phyloP scores from a whole-genome alignment of 2,329 filamentous ascomycete species.

The Orbilia ellipsospora region DNA sequence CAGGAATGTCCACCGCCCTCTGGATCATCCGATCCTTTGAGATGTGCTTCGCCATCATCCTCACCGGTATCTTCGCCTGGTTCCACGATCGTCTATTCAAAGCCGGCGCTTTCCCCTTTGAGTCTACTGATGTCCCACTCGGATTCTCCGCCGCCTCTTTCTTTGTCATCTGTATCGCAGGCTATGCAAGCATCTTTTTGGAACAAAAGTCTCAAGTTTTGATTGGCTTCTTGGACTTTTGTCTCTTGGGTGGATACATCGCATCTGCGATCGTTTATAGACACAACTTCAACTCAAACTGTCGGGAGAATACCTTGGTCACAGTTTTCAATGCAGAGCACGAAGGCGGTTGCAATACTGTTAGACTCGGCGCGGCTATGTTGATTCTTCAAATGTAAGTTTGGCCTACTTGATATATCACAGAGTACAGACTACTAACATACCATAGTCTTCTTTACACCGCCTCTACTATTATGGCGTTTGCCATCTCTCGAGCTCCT shows the following conservation, averaged over 20 bases:
- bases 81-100: constrained; percentile 55
- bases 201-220: background rate
- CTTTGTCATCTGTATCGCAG: constrained; percentile 16
- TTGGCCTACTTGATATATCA: background rate
- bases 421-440: background rate
- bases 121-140: constrained; percentile 40
- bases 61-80: constrained; percentile 56
- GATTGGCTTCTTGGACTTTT: constrained; percentile 15
- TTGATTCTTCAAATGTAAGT: constrained; percentile 39
- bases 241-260: constrained; percentile 12
- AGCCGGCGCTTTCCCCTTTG: constrained; percentile 18
- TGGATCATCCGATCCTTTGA: constrained; percentile 56
- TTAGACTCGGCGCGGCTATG: constrained; percentile 27
- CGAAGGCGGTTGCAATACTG: constrained; percentile 2
- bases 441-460: constrained; percentile 28
- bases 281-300: constrained; percentile 30
- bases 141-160: constrained; percentile 54
- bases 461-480: constrained; percentile 16
- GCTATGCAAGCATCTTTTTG: constrained; percentile 6
- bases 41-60: constrained; percentile 56
- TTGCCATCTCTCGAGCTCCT: constrained; percentile 1
- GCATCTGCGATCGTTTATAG: constrained; percentile 33
- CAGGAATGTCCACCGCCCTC: constrained; percentile 24
- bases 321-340: constrained; percentile 16
- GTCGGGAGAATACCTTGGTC: constrained; percentile 13